Conservation (phyloP, 1,284 basidiomycete genomes). For the Fistulinella staudtii region DNA sequence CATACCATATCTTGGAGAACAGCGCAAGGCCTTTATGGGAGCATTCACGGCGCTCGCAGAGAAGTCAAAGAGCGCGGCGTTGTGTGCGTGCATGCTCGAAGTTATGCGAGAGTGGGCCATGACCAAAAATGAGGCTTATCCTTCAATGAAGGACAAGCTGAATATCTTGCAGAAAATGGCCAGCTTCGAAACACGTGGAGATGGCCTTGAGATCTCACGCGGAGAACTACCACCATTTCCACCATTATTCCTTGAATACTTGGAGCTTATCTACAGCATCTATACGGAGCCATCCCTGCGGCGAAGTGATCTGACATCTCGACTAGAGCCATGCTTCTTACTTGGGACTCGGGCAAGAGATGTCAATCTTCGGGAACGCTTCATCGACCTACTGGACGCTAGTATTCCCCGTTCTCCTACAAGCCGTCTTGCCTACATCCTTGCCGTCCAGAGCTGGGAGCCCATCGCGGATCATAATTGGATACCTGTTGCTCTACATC, state of each 20-base stretch:
- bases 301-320: conserved; percentile 90
- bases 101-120: conserved; percentile 88
- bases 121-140: conserved; percentile 78
- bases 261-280: conserved; percentile 92
- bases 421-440: conserved; percentile 84
- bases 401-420: conserved; percentile 84
- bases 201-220: conserved; percentile 26
- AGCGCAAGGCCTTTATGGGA: conserved; percentile 70
- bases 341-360: conserved; percentile 89
- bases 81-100: conserved; percentile 87
- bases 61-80: conserved; percentile 79
- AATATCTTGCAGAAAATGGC: conserved; percentile 89
- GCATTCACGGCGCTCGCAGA: conserved; percentile 82
- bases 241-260: conserved; percentile 75
- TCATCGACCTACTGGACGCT: conserved; percentile 88
- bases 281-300: conserved; percentile 86
- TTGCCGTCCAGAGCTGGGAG: conserved; percentile 97
- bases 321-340: conserved; percentile 91
- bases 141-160: conserved; percentile 96
- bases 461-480: conserved; percentile 91
- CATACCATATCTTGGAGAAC: conserved; percentile 64
- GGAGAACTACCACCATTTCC: too few species aligned
- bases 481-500: conserved; percentile 90
- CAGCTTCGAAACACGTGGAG: conserved; percentile 78
- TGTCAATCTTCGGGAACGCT: conserved; percentile 75